Evolutionary conservation across 495 filamentous ascomycete species (phyloP).

Genomic region (Penicillium simplicissimum): DNA sequence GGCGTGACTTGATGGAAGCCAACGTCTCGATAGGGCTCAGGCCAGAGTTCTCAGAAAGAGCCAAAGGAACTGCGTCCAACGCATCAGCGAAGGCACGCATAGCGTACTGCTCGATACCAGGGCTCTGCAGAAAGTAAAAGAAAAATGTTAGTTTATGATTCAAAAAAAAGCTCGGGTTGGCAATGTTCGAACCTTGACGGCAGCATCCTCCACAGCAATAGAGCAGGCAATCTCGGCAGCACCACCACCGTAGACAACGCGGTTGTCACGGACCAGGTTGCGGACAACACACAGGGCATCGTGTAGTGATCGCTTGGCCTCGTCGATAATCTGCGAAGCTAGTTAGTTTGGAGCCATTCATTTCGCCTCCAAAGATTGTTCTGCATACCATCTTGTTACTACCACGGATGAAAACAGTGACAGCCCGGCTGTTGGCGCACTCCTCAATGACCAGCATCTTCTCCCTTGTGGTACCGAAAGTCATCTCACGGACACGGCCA

Average conservation of each 20-base stretch:
- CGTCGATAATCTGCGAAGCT: constrained; percentile 81
- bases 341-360: constrained; percentile 4
- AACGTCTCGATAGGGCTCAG: constrained; percentile 94
- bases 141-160: constrained; percentile 13
- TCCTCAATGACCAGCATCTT: constrained; percentile 99
- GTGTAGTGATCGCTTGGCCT: constrained; percentile 95
- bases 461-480: constrained; percentile 94
- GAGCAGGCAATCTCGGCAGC: constrained; percentile 98
- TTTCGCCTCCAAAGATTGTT: background rate
- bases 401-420: constrained; percentile 92
- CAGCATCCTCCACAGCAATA: constrained; percentile 91
- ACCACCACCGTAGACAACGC: constrained; percentile 97
- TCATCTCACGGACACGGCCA: constrained; percentile 90
- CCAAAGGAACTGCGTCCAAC: constrained; percentile 93
- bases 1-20: constrained; percentile 90
- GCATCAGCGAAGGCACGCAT: constrained; percentile 98
- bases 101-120: constrained; percentile 94
- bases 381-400: constrained; percentile 95
- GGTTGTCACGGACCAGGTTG: constrained; percentile 93
- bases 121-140: constrained; percentile 54
- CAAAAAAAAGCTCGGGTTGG: background rate
- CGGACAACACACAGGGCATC: constrained; percentile 97
- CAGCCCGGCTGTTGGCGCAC: constrained; percentile 95
- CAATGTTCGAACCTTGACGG: constrained; percentile 64
- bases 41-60: constrained; percentile 95